Base-by-base conservation (phyloP, 2,329 filamentous ascomycete species). In the Myriosclerotinia duriaeana region DNA sequence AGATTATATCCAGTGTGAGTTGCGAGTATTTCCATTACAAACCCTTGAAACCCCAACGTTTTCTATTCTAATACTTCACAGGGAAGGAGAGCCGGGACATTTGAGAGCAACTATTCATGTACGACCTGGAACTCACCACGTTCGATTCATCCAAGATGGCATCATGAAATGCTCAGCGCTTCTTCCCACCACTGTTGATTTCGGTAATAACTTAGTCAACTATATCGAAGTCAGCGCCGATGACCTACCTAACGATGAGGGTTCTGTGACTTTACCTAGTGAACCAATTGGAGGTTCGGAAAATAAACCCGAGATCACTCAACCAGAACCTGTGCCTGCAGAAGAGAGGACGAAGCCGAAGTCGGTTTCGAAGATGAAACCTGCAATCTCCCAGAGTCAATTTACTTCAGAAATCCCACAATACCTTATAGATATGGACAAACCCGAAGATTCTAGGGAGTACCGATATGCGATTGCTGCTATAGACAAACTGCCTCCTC, bases 131-230 rank as follows among this genome's bases (percentile, higher is more conserved):
- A 99, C 95, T 6, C 94, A 99, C 77, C 95, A 99, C 80, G 84
- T 99, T 74, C 94, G 96, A 76, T 99, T 98, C 80, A 85, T 99
- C 72, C 93, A 97, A 61, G 94, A 98, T 79, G 91, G 91, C 67
- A 89, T 94, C 75, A 97, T 97, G 92, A 87, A 89, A 76, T 95
- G 93, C 17, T 95, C 92, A 20, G 88, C 91, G 68, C 87, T 90
- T 70, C 83, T 97, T 65, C 94, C 95, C 17, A 98, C 95, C 0
- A 96, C 95, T 1, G 95, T 99, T 67, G 95, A 99, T 78, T 97
- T 96, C 77, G 96, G 93, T 71, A 98, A 98, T 80, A 96, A 97
- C 76, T 83, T 99, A 22, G 94, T 99, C 79, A 99, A 99, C 79
- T 99, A 98, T 77, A 92, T 99, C 75, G 95, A 99, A 80, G 91